Conservation (phyloP, 2,329 filamentous ascomycete species). For the Rutstroemia sp. region DNA sequence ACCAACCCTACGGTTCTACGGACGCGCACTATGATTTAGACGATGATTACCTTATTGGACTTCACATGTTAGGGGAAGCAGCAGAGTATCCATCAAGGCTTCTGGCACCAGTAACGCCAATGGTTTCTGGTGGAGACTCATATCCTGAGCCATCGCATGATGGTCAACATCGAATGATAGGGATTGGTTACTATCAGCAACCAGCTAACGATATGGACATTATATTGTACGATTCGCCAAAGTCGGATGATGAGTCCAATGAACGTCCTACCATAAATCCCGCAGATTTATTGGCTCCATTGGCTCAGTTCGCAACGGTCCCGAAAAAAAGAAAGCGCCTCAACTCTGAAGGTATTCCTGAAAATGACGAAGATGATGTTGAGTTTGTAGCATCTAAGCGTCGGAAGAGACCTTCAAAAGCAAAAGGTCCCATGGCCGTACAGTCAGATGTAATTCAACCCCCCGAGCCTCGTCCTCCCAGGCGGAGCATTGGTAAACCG, state of each 20-base stretch:
- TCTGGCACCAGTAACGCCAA: conserved; percentile 17
- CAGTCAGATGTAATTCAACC: not conserved
- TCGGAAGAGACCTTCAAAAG: conserved; percentile 19
- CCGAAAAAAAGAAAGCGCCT: conserved; percentile 19
- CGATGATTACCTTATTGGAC: conserved; percentile 1
- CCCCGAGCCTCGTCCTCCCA: conserved; percentile 16
- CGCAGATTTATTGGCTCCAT: conserved; percentile 20
- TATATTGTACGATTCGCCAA: conserved; percentile 27
- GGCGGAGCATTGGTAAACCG: conserved; percentile 15
- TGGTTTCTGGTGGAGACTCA: conserved; percentile 11
- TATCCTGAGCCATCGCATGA: conserved; percentile 22
- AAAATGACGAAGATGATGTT: conserved; percentile 18
- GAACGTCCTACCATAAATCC: conserved; percentile 16
- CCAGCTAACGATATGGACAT: conserved; percentile 23
- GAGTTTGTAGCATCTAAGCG: conserved; percentile 25
- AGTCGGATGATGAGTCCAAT: conserved; percentile 11
- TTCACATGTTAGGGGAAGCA: conserved; percentile 1
- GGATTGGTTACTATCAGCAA: conserved; percentile 26
- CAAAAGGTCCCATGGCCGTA: not conserved
- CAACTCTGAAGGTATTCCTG: conserved; percentile 10
- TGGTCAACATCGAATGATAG: conserved; percentile 25
- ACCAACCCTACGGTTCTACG: not conserved
- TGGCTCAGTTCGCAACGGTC: conserved; percentile 9
- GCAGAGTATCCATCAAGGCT: conserved; percentile 20
- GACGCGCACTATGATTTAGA: conserved; percentile 19